Evolutionary conservation across 225 moss, liverwort and hornwort genomes (phyloP), one percentile per base, ranked within the genome.

Genomic region (Polytrichum formosum): DNA sequence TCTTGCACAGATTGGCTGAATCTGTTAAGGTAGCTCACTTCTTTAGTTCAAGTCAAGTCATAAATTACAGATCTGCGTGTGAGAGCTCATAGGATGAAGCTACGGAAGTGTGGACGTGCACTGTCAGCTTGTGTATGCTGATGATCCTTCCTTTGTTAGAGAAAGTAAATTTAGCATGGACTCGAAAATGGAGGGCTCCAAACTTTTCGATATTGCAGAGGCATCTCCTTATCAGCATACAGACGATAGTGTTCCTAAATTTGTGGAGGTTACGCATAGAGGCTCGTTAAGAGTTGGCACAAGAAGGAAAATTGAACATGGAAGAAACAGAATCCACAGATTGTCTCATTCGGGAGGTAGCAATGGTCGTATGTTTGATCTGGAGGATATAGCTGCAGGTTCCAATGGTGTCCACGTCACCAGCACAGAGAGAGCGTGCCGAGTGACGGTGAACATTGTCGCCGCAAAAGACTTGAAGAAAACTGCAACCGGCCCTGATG

Each of bases 391-490:
- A 66, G 82, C 85, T 54, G 77, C 85, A 30, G 85, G 85, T 37
- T 82, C 82, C 65, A 85, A 85, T 63, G 82, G 85, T n/a, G 82
- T 82, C 67, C 79, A 85, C 60, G 82, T 85, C 64, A 82, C 79
- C 27, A 82, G 82, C 67, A 85, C 85, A 37, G 85, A 85, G 56
- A 82, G 85, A 70, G 82, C 85, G 63, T 85, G 92, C 74, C 91
- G 95, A 53, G 92, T 92, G 63, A 88, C 88, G 9, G 76, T 92
- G 61, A 91, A 78, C 71, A 86, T 95, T 66, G 72, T 95, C 56
- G 76, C 83, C 73, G 92, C 87, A 22, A 91, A 81, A 81, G 81
- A 91, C 65, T 79, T 95, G 75, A 92, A 82, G 84, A 85, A 81
- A 76, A 88, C 74, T 65, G 73, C 80, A 53, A 75, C 77, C 28